Evolutionary conservation across 306 rosid genomes (phyloP).

Genomic region (Carpinus fangiana): DNA sequence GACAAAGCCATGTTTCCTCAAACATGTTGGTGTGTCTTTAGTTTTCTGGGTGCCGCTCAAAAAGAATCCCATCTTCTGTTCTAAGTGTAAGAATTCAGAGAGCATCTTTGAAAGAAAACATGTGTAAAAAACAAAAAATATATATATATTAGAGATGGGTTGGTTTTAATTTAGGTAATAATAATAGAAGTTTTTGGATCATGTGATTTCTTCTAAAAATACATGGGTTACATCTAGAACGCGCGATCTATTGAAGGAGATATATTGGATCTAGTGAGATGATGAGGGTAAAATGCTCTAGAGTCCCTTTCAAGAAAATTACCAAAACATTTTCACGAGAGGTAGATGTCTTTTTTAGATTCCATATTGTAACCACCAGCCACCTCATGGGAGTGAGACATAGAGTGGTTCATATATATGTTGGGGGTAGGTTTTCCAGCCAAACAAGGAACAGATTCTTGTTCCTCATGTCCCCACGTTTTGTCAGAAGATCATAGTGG

Average conservation of each 20-base stretch:
- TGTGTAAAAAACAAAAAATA: not conserved
- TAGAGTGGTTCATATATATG: constrained; percentile 51
- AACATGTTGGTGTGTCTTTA: not conserved
- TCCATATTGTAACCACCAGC: constrained; percentile 45
- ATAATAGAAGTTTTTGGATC: no score
- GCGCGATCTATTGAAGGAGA: not conserved
- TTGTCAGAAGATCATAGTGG: constrained; percentile 16
- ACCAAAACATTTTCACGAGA: constrained; percentile 12
- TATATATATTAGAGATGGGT: no score
- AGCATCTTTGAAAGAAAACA: not conserved
- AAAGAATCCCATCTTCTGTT: not conserved
- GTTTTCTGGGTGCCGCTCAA: not conserved
- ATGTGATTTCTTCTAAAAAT: no score
- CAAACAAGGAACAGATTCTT: constrained; percentile 51
- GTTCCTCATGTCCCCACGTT: constrained; percentile 40
- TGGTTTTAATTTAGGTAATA: no score
- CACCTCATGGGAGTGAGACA: constrained; percentile 38
- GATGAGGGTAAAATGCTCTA: not conserved
- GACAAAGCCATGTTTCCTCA: not conserved
- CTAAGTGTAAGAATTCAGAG: not conserved
- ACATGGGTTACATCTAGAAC: no score
- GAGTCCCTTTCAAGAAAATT: constrained; percentile 30
- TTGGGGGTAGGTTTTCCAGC: constrained; percentile 65
- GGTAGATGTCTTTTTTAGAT: constrained; percentile 32
- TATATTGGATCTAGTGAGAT: no score